A percentile compares a stretch with the other conserved stretches of the same genome.
phyloP scores from a whole-genome alignment of 83 land plant genomes.

The Picea abies region DNA sequence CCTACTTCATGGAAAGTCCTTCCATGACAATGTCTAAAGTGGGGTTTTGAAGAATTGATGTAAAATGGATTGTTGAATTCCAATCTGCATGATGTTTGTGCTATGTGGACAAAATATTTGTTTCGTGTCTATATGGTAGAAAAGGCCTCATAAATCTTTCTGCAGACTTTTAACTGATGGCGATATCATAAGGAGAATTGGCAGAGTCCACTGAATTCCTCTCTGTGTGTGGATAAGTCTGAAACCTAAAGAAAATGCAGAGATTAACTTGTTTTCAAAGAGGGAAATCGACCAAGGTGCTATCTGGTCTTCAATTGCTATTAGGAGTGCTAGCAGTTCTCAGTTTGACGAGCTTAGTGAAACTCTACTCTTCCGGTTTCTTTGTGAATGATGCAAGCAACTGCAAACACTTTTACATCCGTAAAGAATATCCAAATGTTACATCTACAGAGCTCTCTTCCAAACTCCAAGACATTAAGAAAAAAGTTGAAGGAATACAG shows the following conservation, averaged over 20 bases:
- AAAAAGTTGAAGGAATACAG: slow-evolving; percentile 19
- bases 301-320: slow-evolving; percentile 13
- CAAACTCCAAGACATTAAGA: slow-evolving; percentile 14
- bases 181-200: too few species aligned
- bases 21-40: too few species aligned
- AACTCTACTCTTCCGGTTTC: slow-evolving; percentile 26
- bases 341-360: slow-evolving; percentile 31
- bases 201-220: too few species aligned
- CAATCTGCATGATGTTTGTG: too few species aligned
- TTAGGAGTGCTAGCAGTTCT: slow-evolving; percentile 30
- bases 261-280: slow-evolving; percentile 16
- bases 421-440: not conserved
- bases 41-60: too few species aligned
- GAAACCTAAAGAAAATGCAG: slow-evolving; percentile 10
- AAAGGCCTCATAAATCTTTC: too few species aligned
- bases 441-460: slow-evolving; percentile 1
- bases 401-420: slow-evolving; percentile 17
- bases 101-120: too few species aligned
- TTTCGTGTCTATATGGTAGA: too few species aligned
- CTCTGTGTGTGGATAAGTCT: not conserved
- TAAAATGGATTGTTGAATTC: too few species aligned
- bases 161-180: too few species aligned
- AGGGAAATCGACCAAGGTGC: not conserved
- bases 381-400: slow-evolving; percentile 20
- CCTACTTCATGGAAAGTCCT: too few species aligned